phyloP scores from a whole-genome alignment of 441 rosid genomes.

The Pelargonium australe region DNA sequence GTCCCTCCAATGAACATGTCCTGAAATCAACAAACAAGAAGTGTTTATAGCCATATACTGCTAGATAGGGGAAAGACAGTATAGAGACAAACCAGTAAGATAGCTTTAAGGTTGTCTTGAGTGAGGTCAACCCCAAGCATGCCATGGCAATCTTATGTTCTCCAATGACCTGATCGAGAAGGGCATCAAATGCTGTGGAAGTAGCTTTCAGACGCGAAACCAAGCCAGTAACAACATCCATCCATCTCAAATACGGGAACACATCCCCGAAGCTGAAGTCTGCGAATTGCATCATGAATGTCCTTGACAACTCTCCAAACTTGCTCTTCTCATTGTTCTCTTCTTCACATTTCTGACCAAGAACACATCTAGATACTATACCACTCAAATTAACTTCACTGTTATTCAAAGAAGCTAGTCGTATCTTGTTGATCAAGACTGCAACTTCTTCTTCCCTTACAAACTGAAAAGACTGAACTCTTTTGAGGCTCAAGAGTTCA shows the following conservation, averaged over 20 bases:
- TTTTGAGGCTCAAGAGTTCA: conserved; percentile 25
- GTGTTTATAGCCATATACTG: no score
- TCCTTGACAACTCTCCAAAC: conserved; percentile 25
- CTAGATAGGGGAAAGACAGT: not conserved
- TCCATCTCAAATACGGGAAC: conserved; percentile 28
- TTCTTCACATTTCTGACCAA: conserved; percentile 18
- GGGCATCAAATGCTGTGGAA: not conserved
- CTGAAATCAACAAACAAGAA: conserved; percentile 7
- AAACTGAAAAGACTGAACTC: conserved; percentile 24
- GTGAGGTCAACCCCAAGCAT: conserved; percentile 17
- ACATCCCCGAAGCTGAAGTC: conserved; percentile 27
- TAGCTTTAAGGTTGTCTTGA: conserved; percentile 20
- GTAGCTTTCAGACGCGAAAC: conserved; percentile 18
- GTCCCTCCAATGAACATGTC: conserved; percentile 33
- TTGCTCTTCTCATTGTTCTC: conserved; percentile 13
- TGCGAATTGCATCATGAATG: conserved; percentile 12
- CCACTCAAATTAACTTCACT: conserved; percentile 21
- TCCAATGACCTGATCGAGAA: conserved; percentile 25
- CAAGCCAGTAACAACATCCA: conserved; percentile 26
- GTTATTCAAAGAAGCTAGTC: not conserved
- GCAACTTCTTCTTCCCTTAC: conserved; percentile 27
- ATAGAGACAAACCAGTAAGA: conserved; percentile 13
- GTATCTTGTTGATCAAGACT: conserved; percentile 14
- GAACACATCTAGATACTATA: conserved; percentile 16
- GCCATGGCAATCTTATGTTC: conserved; percentile 24